Base-by-base conservation (phyloP, 2,329 filamentous ascomycete genomes). In the Helminthosporium solani region DNA sequence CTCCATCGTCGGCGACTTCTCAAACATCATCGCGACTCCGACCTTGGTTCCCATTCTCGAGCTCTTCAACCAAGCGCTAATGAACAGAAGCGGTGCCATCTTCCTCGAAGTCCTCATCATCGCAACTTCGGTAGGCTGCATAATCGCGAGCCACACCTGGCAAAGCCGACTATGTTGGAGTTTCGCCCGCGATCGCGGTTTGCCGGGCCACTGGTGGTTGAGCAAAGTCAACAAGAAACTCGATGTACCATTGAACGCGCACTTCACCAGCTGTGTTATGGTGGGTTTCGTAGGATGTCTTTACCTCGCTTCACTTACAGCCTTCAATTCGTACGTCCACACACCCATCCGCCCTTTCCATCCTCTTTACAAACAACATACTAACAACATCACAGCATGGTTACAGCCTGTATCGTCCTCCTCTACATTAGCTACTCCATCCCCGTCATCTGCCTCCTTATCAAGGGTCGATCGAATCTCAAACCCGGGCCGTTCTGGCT, bases 161-260 rank as follows among this genome's bases (percentile, higher is more conserved):
- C 75, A 78, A 53, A 74, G 72, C 27, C 69, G 77, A 1, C 66
- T 79, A 7, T 75, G 73, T 47, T 80, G 77, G 77, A 76, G 74
- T 15, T 79, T 80, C 54, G 76, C 78, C 8, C 69, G 78, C 3
- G 78, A 80, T 53, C 59, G 68, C 12, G 78, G 76, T 2, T 48
- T 80, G 1, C 77, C 77, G 0, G 71, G 68, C n/a, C 68, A 72
- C 16, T 37, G 51, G 15, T 71, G 70, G 48, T 62, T 78, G 9
- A 60, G 67, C 8, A 60, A 66, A 9, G 72, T 79, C 5, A 56
- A 75, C 44, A 57, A 59, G 2, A 62, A 44, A 12, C 58, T 75
- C 3, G 71, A 74, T 44, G 74, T 79, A 0, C 76, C 76, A 0
- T 46, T 78, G 1, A 60, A 70, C 27, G 75, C 75, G 20, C 73